Conservation (phyloP, 2,329 filamentous ascomycete genomes). For the Cryphonectria carpinicola region DNA sequence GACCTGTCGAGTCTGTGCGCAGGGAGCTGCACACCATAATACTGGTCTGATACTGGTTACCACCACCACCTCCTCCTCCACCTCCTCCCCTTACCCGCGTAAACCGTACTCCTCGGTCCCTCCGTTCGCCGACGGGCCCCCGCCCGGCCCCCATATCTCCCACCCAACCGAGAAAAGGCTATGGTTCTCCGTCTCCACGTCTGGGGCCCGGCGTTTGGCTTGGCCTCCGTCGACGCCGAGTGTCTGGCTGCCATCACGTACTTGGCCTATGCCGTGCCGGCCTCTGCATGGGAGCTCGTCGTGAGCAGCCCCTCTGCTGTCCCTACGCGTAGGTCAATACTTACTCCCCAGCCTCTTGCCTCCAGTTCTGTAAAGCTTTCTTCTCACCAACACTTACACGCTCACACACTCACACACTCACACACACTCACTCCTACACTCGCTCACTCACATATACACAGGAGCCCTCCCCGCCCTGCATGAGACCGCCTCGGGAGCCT, state of each 20-base stretch:
- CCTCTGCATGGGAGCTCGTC: slow-evolving; percentile 68
- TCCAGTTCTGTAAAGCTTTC: not conserved
- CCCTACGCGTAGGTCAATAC: slow-evolving; percentile 64
- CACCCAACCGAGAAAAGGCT: not conserved
- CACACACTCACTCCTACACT: too few relatives aligned
- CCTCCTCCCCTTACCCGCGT: not conserved
- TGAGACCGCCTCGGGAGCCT: slow-evolving; percentile 52
- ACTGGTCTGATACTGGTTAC: not conserved
- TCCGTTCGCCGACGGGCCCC: not conserved
- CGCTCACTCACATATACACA: too few relatives aligned
- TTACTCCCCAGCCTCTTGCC: too few relatives aligned
- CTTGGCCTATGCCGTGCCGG: slow-evolving; percentile 65
- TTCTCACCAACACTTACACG: slow-evolving; percentile 27
- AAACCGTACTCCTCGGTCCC: not conserved
- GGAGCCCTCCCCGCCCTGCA: slow-evolving; percentile 60
- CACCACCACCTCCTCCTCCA: not conserved
- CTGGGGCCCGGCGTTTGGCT: slow-evolving; percentile 86
- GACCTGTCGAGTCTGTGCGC: not conserved
- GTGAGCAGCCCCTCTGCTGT: slow-evolving; percentile 72
- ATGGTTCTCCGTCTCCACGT: slow-evolving; percentile 76
- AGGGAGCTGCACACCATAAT: not conserved
- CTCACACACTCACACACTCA: not conserved
- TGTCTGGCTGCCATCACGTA: slow-evolving; percentile 85
- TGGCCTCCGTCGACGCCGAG: slow-evolving; percentile 89
- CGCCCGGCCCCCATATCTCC: slow-evolving; percentile 2